Evolutionary conservation across 169 alveolate genomes (phyloP).

Genomic region (Eimeria acervulina): DNA sequence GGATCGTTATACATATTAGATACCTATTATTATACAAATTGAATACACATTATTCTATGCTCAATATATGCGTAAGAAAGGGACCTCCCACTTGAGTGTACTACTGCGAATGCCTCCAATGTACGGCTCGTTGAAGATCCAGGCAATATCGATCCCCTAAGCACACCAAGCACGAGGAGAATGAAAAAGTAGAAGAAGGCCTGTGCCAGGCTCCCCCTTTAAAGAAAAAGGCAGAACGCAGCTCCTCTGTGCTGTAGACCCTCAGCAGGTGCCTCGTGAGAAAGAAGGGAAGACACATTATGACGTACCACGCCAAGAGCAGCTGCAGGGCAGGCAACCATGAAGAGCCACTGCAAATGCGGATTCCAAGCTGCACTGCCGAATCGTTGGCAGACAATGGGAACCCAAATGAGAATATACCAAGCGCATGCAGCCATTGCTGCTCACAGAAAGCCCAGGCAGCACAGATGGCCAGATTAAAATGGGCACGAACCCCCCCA

Average conservation of each 20-base stretch:
- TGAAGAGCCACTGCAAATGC: slow-evolving; percentile 31
- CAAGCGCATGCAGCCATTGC: slow-evolving; percentile 76
- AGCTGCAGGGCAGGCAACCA: slow-evolving; percentile 67
- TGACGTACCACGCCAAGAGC: slow-evolving; percentile 75
- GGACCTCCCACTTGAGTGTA: slow-evolving; percentile 10
- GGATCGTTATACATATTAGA: too few relatives aligned
- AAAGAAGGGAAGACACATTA: not conserved
- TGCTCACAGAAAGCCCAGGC: slow-evolving; percentile 39
- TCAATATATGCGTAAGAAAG: too few relatives aligned
- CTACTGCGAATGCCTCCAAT: slow-evolving; percentile 56
- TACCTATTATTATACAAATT: too few relatives aligned
- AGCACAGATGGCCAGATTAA: not conserved
- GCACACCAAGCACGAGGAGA: not conserved
- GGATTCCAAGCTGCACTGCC: slow-evolving; percentile 74
- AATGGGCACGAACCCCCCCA: not conserved
- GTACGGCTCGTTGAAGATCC: slow-evolving; percentile 63
- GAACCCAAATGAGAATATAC: slow-evolving; percentile 51
- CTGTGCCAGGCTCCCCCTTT: not conserved
- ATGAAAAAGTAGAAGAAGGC: not conserved
- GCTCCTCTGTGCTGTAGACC: not conserved
- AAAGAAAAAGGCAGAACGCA: not conserved
- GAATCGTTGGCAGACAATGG: slow-evolving; percentile 60
- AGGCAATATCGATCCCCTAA: slow-evolving; percentile 63
- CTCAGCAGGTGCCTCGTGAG: not conserved
- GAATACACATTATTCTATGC: too few relatives aligned